Evolutionary conservation across 148 eudicot species (phyloP), one percentile per base, ranked within the genome.

Genomic region (Simmondsia chinensis): DNA sequence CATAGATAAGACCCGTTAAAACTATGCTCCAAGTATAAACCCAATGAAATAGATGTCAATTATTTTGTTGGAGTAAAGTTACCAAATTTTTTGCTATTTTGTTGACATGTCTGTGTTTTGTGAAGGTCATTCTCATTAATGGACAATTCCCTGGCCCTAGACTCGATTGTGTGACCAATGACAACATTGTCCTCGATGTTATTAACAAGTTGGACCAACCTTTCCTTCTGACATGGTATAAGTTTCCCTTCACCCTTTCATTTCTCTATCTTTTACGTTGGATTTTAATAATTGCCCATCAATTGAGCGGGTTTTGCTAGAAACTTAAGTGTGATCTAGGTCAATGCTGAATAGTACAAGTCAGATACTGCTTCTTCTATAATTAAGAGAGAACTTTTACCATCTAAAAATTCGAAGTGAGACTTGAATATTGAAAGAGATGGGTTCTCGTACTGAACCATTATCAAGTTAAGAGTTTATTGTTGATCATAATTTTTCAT

Each of bases 141-240:
- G 96, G 94, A 9, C 89, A 91, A 41, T 86, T 91, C 54, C 96
- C 99, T 46, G 99, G 99, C 22, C 96, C 99, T 15, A 72, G 29
- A 16, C 72, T 91, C 35, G 87, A 86, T 34, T 52, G 65, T 57
- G 94, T 79, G 21, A 86, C 99, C 11, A 91, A 91, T 71, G 83
- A 91, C 61, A 91, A 91, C 61, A 63, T 82, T 12, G 63, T 91
- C 45, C 61, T 91, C 51, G 86, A 86, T 40, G 75, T 91, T 33
- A 31, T 86, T 42, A 91, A 91, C 56, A 82, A 91, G 48, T 65
- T 91, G 49, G 75, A 91, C 40, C 65, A 72, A 43, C 94, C 94
- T 2, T 79, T 91, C 48, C 96, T 91, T 46, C 52, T 91, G 61
- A 91, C 99, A 51, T 91, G 99, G 97, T 73, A 52, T 17, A 32